Conservation (phyloP, 192 early-diverging fungal species). For the Geosiphon pyriformis region DNA sequence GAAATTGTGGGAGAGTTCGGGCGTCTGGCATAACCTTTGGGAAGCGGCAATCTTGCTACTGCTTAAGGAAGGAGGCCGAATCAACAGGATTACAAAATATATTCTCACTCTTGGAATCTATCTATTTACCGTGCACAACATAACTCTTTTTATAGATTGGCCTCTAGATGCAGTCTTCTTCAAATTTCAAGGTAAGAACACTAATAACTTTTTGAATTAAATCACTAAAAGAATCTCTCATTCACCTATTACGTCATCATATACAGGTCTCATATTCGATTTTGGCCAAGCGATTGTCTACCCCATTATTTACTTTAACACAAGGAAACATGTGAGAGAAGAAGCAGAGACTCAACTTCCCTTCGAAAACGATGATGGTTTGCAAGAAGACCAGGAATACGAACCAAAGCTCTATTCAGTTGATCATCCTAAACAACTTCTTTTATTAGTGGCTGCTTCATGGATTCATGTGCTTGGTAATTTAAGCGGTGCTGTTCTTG, state of each 20-base stretch:
- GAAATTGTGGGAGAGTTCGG: slow-evolving; percentile 22
- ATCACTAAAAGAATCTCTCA: too few species aligned
- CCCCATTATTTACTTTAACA: slow-evolving; percentile 18
- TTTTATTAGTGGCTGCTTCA: slow-evolving; percentile 15
- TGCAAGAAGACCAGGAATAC: too few species aligned
- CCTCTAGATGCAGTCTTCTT: slow-evolving; percentile 33
- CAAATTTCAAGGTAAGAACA: slow-evolving; percentile 30
- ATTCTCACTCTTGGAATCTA: slow-evolving; percentile 10
- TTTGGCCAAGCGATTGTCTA: slow-evolving; percentile 14
- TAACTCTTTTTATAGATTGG: slow-evolving; percentile 22
- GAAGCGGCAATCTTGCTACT: slow-evolving; percentile 15
- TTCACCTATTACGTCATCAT: too few species aligned
- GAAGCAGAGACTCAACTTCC: not conserved
- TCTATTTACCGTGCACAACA: not conserved
- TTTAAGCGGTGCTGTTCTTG: not conserved
- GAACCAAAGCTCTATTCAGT: not conserved
- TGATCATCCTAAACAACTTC: not conserved
- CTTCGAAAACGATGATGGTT: slow-evolving; percentile 9
- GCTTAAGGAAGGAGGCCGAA: not conserved
- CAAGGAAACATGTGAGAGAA: slow-evolving; percentile 5
- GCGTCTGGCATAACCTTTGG: slow-evolving; percentile 24
- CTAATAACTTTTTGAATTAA: too few species aligned
- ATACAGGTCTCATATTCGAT: slow-evolving; percentile 16
- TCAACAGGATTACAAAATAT: not conserved
- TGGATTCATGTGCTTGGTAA: slow-evolving; percentile 25